Evolutionary conservation across 2,329 filamentous ascomycete species (phyloP).

Genomic region (Pyricularia pennisetigena): DNA sequence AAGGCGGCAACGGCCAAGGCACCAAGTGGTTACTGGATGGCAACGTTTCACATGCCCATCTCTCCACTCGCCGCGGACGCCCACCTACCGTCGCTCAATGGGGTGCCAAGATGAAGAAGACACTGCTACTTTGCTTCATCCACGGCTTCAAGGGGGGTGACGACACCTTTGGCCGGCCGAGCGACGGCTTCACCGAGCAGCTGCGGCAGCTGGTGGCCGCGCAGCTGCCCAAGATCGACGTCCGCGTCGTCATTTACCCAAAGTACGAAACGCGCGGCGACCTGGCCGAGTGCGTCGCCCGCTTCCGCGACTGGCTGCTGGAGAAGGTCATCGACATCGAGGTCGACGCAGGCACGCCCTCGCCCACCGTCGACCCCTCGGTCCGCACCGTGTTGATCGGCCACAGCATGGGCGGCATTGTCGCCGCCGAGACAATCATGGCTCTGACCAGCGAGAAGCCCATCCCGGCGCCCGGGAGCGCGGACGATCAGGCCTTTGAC

Average conservation of each 20-base stretch:
- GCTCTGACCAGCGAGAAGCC: conserved; percentile 51
- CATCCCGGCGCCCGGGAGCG: conserved; percentile 26
- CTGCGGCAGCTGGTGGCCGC: conserved; percentile 53
- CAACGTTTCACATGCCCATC: not conserved
- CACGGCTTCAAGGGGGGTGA: conserved; percentile 87
- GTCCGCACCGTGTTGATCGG: conserved; percentile 75
- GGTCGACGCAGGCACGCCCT: conserved; percentile 68
- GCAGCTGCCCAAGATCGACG: conserved; percentile 58
- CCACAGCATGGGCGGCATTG: conserved; percentile 89
- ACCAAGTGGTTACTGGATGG: not conserved
- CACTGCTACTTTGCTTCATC: conserved; percentile 71
- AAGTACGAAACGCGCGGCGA: conserved; percentile 76
- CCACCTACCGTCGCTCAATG: not conserved
- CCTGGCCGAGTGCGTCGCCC: conserved; percentile 57
- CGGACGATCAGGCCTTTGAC: conserved; percentile 13
- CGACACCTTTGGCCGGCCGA: conserved; percentile 57
- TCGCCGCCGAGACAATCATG: conserved; percentile 81
- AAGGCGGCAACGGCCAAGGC: not conserved
- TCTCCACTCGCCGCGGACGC: not conserved
- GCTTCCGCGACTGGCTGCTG: conserved; percentile 75
- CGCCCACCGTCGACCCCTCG: conserved; percentile 76
- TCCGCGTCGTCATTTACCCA: conserved; percentile 64
- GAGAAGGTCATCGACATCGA: conserved; percentile 93
- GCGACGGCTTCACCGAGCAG: conserved; percentile 60
- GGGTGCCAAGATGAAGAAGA: conserved; percentile 58